Evolutionary conservation across 495 filamentous ascomycete genomes (phyloP).

Genomic region (Trichoderma asperelloides): DNA sequence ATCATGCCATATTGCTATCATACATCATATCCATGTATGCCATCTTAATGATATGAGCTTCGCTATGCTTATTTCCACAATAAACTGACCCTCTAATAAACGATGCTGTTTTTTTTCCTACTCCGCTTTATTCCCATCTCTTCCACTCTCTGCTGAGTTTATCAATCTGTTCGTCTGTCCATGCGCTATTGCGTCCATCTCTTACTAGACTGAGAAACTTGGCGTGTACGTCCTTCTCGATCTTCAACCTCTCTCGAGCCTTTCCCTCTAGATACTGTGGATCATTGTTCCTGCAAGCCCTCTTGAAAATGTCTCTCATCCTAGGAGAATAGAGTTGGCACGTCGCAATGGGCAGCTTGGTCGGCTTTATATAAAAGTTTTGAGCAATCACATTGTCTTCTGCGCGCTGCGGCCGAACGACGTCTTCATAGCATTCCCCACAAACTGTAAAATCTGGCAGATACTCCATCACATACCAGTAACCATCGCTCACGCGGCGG

Average conservation of each 20-base stretch:
- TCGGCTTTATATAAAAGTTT: slow-evolving; percentile 44
- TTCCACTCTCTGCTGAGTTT: slow-evolving; percentile 46
- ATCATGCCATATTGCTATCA: neutral
- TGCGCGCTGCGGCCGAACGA: slow-evolving; percentile 55
- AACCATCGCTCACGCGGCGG: slow-evolving; percentile 17
- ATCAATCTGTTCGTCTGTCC: slow-evolving; percentile 38
- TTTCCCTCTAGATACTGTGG: slow-evolving; percentile 41
- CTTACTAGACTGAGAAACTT: slow-evolving; percentile 25
- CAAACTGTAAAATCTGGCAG: slow-evolving; percentile 35
- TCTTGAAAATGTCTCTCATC: slow-evolving; percentile 58
- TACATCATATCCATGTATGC: neutral
- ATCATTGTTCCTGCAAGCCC: slow-evolving; percentile 51
- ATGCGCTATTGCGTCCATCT: slow-evolving; percentile 35
- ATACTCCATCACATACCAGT: slow-evolving; percentile 33
- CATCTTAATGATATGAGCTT: neutral
- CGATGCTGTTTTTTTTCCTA: neutral
- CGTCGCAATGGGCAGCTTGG: slow-evolving; percentile 39
- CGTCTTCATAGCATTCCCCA: slow-evolving; percentile 52
- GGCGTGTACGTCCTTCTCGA: slow-evolving; percentile 22
- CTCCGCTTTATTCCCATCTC: slow-evolving; percentile 39
- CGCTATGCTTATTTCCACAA: slow-evolving; percentile 1
- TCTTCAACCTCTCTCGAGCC: slow-evolving; percentile 36
- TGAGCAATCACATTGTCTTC: slow-evolving; percentile 43
- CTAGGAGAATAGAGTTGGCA: slow-evolving; percentile 69
- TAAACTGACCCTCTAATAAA: neutral